These are phyloP conservation scores for Dendrobium catenatum DNA, from an alignment of 106 monocot species.

Conservation along the genomic window DNA sequence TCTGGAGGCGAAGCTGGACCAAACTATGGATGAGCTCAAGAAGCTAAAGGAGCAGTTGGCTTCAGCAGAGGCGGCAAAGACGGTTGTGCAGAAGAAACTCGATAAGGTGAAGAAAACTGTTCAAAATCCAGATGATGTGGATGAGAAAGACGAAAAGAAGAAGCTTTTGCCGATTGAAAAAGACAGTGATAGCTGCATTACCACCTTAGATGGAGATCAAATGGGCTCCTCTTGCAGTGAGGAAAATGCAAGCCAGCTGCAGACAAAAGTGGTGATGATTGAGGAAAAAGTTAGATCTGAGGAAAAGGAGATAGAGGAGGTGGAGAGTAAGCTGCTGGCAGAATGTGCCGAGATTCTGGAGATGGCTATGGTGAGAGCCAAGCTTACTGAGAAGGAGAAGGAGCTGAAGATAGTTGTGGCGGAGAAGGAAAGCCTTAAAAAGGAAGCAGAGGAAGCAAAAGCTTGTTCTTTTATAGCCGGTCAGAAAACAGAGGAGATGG, in stretches of 20 bases:
- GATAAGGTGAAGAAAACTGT: conserved; percentile 20
- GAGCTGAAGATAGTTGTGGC: conserved; percentile 12
- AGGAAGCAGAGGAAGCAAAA: conserved; percentile 20
- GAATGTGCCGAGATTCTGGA: not conserved
- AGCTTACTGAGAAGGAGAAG: conserved; percentile 20
- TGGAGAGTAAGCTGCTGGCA: not conserved
- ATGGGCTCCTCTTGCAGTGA: not conserved
- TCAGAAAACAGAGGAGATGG: conserved; percentile 29
- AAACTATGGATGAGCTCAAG: conserved; percentile 48
- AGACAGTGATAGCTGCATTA: conserved; percentile 4
- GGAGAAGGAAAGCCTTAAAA: conserved; percentile 35
- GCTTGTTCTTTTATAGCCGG: not conserved
- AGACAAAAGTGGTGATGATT: not conserved
- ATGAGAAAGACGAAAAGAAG: conserved; percentile 5
- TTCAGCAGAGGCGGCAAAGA: conserved; percentile 31
- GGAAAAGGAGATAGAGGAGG: not conserved
- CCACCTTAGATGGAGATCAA: conserved; percentile 16
- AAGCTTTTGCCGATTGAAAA: not conserved
- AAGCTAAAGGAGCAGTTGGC: conserved; percentile 50
- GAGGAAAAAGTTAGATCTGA: not conserved
- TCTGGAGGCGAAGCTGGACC: conserved; percentile 36
- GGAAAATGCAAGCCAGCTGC: not conserved
- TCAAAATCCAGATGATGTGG: not conserved
- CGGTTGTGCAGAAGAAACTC: conserved; percentile 26
- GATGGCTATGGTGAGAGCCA: conserved; percentile 7